Conservation (phyloP, 2,329 filamentous ascomycete species). For the Beauveria asiatica region DNA sequence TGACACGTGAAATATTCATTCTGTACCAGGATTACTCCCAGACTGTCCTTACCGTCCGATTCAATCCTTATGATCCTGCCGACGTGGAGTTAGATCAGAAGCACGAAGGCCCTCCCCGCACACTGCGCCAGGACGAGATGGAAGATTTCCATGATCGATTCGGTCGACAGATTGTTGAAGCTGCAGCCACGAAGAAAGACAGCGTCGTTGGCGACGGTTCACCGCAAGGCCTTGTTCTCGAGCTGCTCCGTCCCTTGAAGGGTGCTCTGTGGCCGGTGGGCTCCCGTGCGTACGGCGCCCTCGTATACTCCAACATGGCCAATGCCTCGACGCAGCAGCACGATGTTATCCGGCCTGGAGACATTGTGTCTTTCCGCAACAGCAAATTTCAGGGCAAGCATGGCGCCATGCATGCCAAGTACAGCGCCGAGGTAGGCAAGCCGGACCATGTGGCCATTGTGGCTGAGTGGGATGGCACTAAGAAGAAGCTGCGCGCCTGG, state of each 20-base stretch:
- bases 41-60: slow-evolving; percentile 74
- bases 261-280: slow-evolving; percentile 76
- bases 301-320: slow-evolving; percentile 90
- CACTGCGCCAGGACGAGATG: slow-evolving; percentile 84
- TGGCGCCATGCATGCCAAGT: slow-evolving; percentile 92
- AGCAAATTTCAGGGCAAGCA: slow-evolving; percentile 92
- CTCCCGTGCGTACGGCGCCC: slow-evolving; percentile 79
- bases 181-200: slow-evolving; percentile 64
- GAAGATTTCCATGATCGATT: slow-evolving; percentile 77
- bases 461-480: slow-evolving; percentile 94
- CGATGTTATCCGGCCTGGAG: slow-evolving; percentile 87
- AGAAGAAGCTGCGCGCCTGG: slow-evolving; percentile 94
- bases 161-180: slow-evolving; percentile 67
- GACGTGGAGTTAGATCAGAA: slow-evolving; percentile 74
- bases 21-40: slow-evolving; percentile 95
- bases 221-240: slow-evolving; percentile 65
- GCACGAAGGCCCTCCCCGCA: slow-evolving; percentile 74
- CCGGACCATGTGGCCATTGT: slow-evolving; percentile 85
- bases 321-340: slow-evolving; percentile 86
- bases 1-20: slow-evolving; percentile 78
- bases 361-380: slow-evolving; percentile 88
- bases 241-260: slow-evolving; percentile 65
- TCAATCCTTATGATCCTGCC: slow-evolving; percentile 63
- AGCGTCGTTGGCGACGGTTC: slow-evolving; percentile 77
- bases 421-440: slow-evolving; percentile 78